Conservation (phyloP, 2,329 filamentous ascomycete genomes). For the Huntiella decipiens region DNA sequence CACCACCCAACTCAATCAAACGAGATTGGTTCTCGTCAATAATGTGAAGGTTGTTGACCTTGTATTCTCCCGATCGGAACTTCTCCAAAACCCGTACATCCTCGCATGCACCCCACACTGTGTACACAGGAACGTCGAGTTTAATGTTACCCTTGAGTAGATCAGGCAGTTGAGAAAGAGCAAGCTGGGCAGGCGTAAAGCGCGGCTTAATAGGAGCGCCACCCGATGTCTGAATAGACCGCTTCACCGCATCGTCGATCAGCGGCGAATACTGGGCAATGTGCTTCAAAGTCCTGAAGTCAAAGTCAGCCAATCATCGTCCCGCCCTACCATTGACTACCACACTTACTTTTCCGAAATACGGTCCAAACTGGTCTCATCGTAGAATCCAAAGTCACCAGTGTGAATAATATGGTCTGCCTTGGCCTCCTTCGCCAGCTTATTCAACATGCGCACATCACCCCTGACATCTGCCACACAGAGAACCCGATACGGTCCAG, state of each 20-base stretch:
- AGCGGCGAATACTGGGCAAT: slow-evolving; percentile 96
- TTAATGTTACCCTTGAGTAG: slow-evolving; percentile 78
- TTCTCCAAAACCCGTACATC: slow-evolving; percentile 95
- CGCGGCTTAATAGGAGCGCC: slow-evolving; percentile 69
- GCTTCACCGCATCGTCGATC: slow-evolving; percentile 59
- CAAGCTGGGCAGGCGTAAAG: slow-evolving; percentile 63
- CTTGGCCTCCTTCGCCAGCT: slow-evolving; percentile 81
- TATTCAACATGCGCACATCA: slow-evolving; percentile 87
- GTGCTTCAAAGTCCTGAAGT: slow-evolving; percentile 76
- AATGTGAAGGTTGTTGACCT: slow-evolving; percentile 91
- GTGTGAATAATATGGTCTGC: slow-evolving; percentile 98
- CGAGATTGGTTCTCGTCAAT: slow-evolving; percentile 96
- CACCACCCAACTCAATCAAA: slow-evolving; percentile 81
- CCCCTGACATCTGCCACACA: slow-evolving; percentile 60
- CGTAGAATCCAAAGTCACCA: slow-evolving; percentile 97
- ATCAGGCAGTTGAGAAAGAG: slow-evolving; percentile 77
- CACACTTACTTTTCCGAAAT: slow-evolving; percentile 91
- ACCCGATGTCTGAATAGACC: slow-evolving; percentile 44
- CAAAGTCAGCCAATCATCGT: background rate
- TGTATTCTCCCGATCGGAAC: slow-evolving; percentile 94
- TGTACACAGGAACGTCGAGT: slow-evolving; percentile 92
- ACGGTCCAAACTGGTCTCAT: slow-evolving; percentile 82
- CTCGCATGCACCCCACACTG: slow-evolving; percentile 96
- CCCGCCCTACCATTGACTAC: background rate
- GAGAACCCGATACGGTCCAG: slow-evolving; percentile 45